These are phyloP conservation scores for Spergularia bocconei DNA, from an alignment of 148 eudicot genomes.

Conservation along the genomic window DNA sequence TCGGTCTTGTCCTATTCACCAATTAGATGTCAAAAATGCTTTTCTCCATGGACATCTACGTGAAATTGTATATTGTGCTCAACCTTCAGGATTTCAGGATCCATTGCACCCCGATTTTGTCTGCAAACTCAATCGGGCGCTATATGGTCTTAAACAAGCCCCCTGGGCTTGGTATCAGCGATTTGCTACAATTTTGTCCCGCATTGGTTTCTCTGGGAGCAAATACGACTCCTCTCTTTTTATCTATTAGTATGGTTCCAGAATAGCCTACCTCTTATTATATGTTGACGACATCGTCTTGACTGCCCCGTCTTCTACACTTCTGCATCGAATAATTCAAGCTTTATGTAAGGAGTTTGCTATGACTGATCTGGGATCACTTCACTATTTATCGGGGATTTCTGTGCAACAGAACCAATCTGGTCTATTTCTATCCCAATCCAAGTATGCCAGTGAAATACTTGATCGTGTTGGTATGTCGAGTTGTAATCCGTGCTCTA, in stretches of 20 bases:
- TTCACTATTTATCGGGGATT: not conserved
- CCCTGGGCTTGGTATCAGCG: conserved; percentile 1
- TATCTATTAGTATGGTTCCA: not conserved
- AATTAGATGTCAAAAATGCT: too few species aligned
- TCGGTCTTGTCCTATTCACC: not conserved
- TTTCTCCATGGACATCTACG: not conserved
- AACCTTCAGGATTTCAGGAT: not conserved
- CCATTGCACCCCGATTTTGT: not conserved
- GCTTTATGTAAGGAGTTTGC: not conserved
- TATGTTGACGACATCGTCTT: not conserved
- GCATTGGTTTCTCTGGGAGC: not conserved
- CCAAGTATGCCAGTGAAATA: not conserved
- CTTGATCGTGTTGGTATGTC: not conserved
- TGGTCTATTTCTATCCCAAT: not conserved
- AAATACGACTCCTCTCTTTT: not conserved
- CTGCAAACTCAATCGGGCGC: not conserved
- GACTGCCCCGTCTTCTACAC: not conserved
- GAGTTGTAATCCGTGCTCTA: not conserved
- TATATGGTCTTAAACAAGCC: not conserved
- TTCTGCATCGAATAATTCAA: not conserved
- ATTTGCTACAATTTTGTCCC: not conserved
- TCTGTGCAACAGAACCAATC: not conserved
- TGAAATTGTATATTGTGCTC: not conserved
- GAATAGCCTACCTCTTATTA: not conserved
- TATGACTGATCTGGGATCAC: not conserved